Conservation (phyloP, 768 basidiomycete genomes). For the Terana coerulea region DNA sequence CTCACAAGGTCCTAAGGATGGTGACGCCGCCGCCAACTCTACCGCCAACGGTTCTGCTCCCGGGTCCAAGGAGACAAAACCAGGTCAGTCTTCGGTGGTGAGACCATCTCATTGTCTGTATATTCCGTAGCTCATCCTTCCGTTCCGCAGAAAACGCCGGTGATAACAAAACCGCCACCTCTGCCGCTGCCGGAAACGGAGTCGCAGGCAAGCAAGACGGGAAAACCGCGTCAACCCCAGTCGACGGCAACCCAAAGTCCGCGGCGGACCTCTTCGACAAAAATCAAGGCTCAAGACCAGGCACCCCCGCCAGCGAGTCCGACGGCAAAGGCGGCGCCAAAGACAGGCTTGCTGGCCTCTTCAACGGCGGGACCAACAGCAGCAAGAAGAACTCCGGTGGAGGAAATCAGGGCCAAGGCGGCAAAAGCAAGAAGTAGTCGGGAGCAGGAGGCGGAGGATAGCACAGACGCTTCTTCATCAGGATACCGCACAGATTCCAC, state of each 20-base stretch:
- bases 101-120: slow-evolving; percentile 2
- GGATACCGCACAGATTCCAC: slow-evolving; percentile 4
- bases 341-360: not conserved
- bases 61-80: not conserved
- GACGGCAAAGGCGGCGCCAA: too few relatives aligned
- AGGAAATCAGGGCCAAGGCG: not conserved
- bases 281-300: not conserved
- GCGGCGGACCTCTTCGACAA: not conserved
- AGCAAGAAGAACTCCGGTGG: too few relatives aligned
- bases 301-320: not conserved
- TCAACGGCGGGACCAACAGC: not conserved
- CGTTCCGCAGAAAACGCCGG: not conserved
- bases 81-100: slow-evolving; percentile 16
- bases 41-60: not conserved
- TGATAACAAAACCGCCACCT: not conserved
- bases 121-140: not conserved
- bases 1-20: not conserved
- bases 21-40: not conserved
- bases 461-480: not conserved
- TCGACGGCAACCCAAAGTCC: not conserved
- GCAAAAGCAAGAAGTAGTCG: not conserved
- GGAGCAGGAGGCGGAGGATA: not conserved
- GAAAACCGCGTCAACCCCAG: not conserved
- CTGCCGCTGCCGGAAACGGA: not conserved
- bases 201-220: slow-evolving; percentile 7